phyloP scores from a whole-genome alignment of 139 green algal species.

The Chara braunii region DNA sequence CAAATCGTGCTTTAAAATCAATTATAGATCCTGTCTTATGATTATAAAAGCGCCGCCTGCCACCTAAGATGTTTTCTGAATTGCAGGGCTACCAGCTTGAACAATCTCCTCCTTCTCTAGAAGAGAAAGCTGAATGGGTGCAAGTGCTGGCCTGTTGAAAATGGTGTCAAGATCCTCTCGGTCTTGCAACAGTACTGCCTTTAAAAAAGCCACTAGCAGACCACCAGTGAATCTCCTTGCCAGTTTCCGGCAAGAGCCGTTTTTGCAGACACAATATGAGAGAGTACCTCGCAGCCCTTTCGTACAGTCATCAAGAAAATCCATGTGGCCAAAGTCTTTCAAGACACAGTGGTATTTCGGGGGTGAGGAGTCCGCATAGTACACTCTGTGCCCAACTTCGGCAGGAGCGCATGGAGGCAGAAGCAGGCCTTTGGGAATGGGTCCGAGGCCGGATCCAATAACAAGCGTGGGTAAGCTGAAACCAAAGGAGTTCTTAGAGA shows the following conservation, averaged over 20 bases:
- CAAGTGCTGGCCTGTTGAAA: too few relatives aligned
- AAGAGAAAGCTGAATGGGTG: too few relatives aligned
- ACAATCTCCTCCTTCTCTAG: too few relatives aligned
- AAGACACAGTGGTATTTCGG: conserved; percentile 35
- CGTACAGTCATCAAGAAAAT: conserved; percentile 32
- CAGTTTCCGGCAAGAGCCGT: conserved; percentile 12
- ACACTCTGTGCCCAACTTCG: conserved; percentile 16
- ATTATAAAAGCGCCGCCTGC: too few relatives aligned
- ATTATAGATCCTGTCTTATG: too few relatives aligned
- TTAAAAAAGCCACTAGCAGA: conserved; percentile 16
- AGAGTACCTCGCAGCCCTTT: not conserved
- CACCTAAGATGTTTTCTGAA: too few relatives aligned
- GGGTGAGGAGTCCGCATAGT: conserved; percentile 6
- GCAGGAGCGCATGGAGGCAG: conserved; percentile 14
- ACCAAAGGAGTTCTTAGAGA: conserved; percentile 6
- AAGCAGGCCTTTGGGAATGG: not conserved
- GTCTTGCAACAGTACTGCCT: conserved; percentile 3
- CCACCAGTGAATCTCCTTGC: not conserved
- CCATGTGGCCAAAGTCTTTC: conserved; percentile 31
- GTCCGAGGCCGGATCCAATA: conserved; percentile 23
- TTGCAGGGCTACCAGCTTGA: too few relatives aligned
- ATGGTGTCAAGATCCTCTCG: conserved; percentile 6
- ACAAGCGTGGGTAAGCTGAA: conserved; percentile 20
- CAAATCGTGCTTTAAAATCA: too few relatives aligned
- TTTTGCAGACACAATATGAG: conserved; percentile 17